Base-by-base conservation (phyloP, 345 rosid species). In the Syzygium oleosum region DNA sequence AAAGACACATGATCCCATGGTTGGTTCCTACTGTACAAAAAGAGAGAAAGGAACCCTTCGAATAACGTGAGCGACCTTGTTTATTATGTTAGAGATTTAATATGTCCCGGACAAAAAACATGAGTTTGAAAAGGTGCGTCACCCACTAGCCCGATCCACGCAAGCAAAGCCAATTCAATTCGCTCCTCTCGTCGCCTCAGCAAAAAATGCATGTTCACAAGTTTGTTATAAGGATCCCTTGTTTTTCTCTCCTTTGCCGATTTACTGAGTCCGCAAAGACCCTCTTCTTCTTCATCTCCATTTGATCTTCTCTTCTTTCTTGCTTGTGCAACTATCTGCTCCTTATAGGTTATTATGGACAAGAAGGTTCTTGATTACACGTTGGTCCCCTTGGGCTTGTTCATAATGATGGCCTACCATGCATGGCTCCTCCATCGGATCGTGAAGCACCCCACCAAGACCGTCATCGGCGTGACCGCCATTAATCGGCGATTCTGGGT, bases 401-500 rank as follows among this genome's bases (percentile, higher is more conserved):
- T 88, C 51, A 58, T 93, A 59, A 93, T 96, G 97, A 31, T 89
- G 16, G 89, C 90, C 0, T 97, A 96, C 88, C 98, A 97, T 88
- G 1, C 91, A 6, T 97, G 98, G 98, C 98, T 97, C 85, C 92
- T 97, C 87, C 56, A 88, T 80, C 92, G 93, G 17, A 90, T 97
- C 87, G 14, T 96, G 5, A 88, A 92, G 87, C 94, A 92, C 84
- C 99, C 99, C 38, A 89, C 90, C 84, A 92, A 91, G 55, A 97
- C 99, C 51, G 92, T 95, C 80, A 86, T 97, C 85, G 98, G 98
- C 59, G 85, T 97, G 49, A 97, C 96, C 51, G 92, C 98, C 87
- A 90, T 95, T 89, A 96, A 94, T 84, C 99, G 99, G 89, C 93
- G 97, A 86, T 94, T 92, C 85, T 96, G 98, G 99, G 98, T 97